These are phyloP conservation scores for Chlamydomonas reinhardtii DNA, from an alignment of 163 green algal genomes.

Conservation along the genomic window DNA sequence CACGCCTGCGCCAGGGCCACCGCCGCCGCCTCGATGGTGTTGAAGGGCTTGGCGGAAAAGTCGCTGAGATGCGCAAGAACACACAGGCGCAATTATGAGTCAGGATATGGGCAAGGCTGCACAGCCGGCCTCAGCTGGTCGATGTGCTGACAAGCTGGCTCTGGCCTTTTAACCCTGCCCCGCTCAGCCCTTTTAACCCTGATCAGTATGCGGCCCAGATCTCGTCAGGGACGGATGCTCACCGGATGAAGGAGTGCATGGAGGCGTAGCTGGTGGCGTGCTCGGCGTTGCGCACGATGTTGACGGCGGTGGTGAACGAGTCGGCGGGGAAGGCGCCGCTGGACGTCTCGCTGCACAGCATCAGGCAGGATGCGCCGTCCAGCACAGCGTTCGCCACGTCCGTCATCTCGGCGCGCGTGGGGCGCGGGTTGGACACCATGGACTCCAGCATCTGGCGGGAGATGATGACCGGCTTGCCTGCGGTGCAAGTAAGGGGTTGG, in stretches of 20 bases:
- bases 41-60: constrained; percentile 74
- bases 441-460: constrained; percentile 72
- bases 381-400: constrained; percentile 74
- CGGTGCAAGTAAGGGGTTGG: not conserved
- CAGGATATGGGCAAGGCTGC: no score
- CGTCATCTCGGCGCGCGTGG: constrained; percentile 78
- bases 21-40: constrained; percentile 61
- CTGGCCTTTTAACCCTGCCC: no score
- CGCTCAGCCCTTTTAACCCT: no score
- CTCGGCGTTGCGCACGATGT: constrained; percentile 71
- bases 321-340: constrained; percentile 67
- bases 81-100: no score
- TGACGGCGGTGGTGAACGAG: constrained; percentile 64
- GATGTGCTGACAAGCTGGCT: no score
- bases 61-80: constrained; percentile 37
- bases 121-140: no score
- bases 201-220: no score
- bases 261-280: constrained; percentile 65
- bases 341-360: constrained; percentile 70
- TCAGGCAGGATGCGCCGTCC: constrained; percentile 67
- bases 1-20: constrained; percentile 54
- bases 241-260: constrained; percentile 72
- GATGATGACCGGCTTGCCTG: constrained; percentile 74
- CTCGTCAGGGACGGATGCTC: no score
- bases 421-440: constrained; percentile 73